Percentiles rank a stretch among this genome's conserved stretches.
Conservation (phyloP, 768 basidiomycete species). For the Naematelia aurantialba region DNA sequence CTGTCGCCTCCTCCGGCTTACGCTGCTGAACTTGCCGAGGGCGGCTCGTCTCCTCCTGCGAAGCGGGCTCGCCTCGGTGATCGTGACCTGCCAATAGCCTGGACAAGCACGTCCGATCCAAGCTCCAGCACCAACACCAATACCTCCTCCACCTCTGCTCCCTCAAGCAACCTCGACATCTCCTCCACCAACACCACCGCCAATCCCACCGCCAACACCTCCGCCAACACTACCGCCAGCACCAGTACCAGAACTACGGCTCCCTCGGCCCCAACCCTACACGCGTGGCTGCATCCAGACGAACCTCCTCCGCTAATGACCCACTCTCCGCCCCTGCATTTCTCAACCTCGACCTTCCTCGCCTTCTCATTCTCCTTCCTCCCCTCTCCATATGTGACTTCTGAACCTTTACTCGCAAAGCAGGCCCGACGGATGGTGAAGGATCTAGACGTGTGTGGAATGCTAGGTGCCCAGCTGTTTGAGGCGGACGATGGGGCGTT, state of each 20-base stretch:
- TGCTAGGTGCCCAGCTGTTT: constrained; percentile 22
- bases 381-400: constrained; percentile 22
- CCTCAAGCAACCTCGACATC: no score
- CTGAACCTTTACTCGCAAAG: constrained; percentile 27
- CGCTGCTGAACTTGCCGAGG: not conserved
- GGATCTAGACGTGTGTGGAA: constrained; percentile 31
- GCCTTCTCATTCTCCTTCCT: constrained; percentile 30
- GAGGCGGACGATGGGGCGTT: constrained; percentile 34
- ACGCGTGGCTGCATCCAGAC: constrained; percentile 41
- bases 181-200: not conserved
- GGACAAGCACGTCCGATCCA: no score
- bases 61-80: no score
- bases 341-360: constrained; percentile 39
- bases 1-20: not conserved
- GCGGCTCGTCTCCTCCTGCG: not conserved
- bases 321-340: constrained; percentile 37
- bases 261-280: constrained; percentile 17
- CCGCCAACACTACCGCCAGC: not conserved
- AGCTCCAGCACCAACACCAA: no score
- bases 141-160: no score
- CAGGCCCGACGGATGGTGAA: constrained; percentile 30
- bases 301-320: constrained; percentile 18
- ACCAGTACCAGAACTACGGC: not conserved
- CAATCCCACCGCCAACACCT: not conserved
- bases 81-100: no score